Percentiles rank a stretch among this genome's conserved stretches.
phyloP scores from a whole-genome alignment of 805 yeast species.

The Jamesozyma rosinii region DNA sequence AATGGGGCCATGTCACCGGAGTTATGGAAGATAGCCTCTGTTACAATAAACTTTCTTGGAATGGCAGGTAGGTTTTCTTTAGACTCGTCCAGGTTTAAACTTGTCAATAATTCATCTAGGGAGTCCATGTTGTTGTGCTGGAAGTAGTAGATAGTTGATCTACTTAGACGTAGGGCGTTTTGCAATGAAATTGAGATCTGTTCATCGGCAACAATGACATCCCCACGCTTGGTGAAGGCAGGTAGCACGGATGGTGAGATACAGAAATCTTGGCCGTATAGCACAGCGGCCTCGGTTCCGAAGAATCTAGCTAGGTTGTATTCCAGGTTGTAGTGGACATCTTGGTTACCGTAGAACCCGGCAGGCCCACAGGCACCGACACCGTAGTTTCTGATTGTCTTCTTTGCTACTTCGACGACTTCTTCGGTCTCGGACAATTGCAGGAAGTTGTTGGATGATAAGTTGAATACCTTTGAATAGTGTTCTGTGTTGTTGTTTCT shows the following conservation, averaged over 20 bases:
- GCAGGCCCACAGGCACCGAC: slow-evolving; percentile 99
- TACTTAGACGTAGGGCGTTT: slow-evolving; percentile 77
- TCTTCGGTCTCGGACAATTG: slow-evolving; percentile 43
- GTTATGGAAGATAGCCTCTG: slow-evolving; percentile 81
- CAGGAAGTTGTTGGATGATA: slow-evolving; percentile 65
- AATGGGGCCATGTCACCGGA: slow-evolving; percentile 74
- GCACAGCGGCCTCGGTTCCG: slow-evolving; percentile 66
- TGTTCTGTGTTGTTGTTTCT: slow-evolving; percentile 25
- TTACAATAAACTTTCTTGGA: slow-evolving; percentile 82
- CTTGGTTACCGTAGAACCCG: slow-evolving; percentile 93
- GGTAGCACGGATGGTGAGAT: slow-evolving; percentile 85
- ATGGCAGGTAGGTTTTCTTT: slow-evolving; percentile 53
- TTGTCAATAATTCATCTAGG: slow-evolving; percentile 57
- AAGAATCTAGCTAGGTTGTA: slow-evolving; percentile 65
- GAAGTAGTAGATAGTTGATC: slow-evolving; percentile 66
- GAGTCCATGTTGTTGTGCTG: slow-evolving; percentile 86
- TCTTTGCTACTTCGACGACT: slow-evolving; percentile 46
- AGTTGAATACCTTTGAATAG: slow-evolving; percentile 42
- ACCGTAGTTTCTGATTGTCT: slow-evolving; percentile 60
- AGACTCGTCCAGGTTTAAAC: slow-evolving; percentile 48
- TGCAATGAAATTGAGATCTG: slow-evolving; percentile 69
- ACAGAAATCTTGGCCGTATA: slow-evolving; percentile 88
- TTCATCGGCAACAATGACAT: slow-evolving; percentile 78
- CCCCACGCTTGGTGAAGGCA: slow-evolving; percentile 92
- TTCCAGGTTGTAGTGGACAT: slow-evolving; percentile 74